Evolutionary conservation across 768 basidiomycete species (phyloP).

Genomic region (Suillus ampliporus): DNA sequence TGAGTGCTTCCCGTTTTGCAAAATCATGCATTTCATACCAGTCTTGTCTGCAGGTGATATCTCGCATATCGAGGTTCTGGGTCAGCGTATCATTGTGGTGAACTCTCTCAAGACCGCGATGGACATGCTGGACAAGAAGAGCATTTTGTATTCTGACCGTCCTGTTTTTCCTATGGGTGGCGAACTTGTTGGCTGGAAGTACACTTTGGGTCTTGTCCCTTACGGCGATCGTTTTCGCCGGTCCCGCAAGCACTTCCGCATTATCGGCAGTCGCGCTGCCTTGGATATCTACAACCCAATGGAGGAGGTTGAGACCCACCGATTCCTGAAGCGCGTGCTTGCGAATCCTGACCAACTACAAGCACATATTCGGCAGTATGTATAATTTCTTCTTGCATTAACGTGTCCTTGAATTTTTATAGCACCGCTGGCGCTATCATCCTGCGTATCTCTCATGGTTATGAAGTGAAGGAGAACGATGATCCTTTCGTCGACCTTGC

Average conservation of each 20-base stretch:
- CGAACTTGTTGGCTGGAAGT: conserved; percentile 39
- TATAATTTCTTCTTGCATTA: conserved; percentile 1
- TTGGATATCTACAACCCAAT: conserved; percentile 40
- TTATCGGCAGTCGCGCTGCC: conserved; percentile 47
- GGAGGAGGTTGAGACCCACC: conserved; percentile 47
- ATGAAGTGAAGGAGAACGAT: conserved; percentile 53
- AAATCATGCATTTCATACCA: background rate
- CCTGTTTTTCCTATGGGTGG: conserved; percentile 50
- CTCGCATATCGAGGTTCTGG: conserved; percentile 61
- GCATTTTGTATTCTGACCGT: conserved; percentile 68
- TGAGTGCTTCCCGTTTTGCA: conserved; percentile 13
- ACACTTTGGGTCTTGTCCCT: conserved; percentile 41
- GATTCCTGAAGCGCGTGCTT: conserved; percentile 47
- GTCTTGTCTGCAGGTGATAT: conserved; percentile 55
- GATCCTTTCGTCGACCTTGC: conserved; percentile 60
- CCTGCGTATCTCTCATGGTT: conserved; percentile 58
- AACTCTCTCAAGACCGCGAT: conserved; percentile 56
- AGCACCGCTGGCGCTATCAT: conserved; percentile 60
- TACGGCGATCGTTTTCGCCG: conserved; percentile 48
- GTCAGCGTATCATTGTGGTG: conserved; percentile 61
- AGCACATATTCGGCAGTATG: conserved; percentile 47
- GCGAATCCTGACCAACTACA: conserved; percentile 43
- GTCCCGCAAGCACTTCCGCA: conserved; percentile 46
- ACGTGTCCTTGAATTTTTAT: background rate
- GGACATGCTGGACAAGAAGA: conserved; percentile 71